phyloP scores from a whole-genome alignment of 2,329 filamentous ascomycete species.

The Taxawa tesnikishii region DNA sequence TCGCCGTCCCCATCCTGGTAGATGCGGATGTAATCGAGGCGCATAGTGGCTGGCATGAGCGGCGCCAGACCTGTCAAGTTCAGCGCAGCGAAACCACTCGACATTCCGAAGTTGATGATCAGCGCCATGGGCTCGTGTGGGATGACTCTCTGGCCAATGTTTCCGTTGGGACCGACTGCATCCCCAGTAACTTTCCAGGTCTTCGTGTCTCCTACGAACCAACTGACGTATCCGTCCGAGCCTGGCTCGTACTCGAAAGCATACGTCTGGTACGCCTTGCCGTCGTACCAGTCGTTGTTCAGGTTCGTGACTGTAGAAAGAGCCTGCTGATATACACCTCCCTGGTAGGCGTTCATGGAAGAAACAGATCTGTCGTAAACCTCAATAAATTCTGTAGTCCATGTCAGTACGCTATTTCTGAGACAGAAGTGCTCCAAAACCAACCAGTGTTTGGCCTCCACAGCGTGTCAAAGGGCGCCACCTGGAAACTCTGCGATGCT shows the following conservation, averaged over 20 bases:
- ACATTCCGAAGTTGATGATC: conserved; percentile 61
- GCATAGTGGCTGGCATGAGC: conserved; percentile 50
- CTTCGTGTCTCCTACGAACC: conserved; percentile 53
- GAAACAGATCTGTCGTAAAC: conserved; percentile 50
- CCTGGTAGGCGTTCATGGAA: conserved; percentile 47
- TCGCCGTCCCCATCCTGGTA: conserved; percentile 51
- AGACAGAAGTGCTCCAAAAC: too few species aligned
- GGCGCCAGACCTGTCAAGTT: conserved; percentile 44
- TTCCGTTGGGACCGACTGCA: conserved; percentile 55
- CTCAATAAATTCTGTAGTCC: conserved; percentile 53
- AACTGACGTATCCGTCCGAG: conserved; percentile 47
- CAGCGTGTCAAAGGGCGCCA: conserved; percentile 59
- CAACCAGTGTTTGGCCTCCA: conserved; percentile 22
- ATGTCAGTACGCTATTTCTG: too few species aligned
- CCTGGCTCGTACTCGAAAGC: conserved; percentile 54
- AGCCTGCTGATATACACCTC: conserved; percentile 51
- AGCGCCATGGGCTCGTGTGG: conserved; percentile 57
- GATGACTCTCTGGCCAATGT: conserved; percentile 52
- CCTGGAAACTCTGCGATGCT: conserved; percentile 55
- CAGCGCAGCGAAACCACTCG: conserved; percentile 49
- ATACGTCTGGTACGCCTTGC: conserved; percentile 49
- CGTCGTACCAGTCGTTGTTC: conserved; percentile 56
- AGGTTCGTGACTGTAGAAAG: conserved; percentile 48
- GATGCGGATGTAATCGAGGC: conserved; percentile 58
- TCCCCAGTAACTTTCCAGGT: conserved; percentile 52